Evolutionary conservation across 352 stramenopile species (phyloP).

Genomic region (Phytopythium mirpurense): DNA sequence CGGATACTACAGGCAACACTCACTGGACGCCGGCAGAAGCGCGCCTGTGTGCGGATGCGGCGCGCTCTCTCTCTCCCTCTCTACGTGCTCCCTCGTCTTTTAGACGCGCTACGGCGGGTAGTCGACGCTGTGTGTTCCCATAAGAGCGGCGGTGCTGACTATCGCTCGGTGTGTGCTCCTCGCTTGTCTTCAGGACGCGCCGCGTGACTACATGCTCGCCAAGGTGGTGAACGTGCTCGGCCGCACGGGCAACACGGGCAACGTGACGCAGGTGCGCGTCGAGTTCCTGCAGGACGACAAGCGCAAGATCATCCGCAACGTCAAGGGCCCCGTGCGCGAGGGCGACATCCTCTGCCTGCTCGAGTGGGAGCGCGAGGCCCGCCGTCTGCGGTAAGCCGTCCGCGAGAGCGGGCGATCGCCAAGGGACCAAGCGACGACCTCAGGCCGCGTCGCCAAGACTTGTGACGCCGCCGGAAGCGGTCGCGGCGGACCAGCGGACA

Average conservation of each 20-base stretch:
- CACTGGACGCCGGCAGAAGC: too few relatives aligned
- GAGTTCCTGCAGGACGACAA: conserved; percentile 99
- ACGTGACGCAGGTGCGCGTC: conserved; percentile 99
- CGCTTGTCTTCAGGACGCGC: conserved; percentile 41
- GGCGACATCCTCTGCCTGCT: conserved; percentile 99
- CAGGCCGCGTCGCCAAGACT: conserved; percentile 14
- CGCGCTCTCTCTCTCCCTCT: too few relatives aligned
- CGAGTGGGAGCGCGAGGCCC: conserved; percentile 99
- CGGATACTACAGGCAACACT: too few relatives aligned
- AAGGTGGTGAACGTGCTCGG: conserved; percentile 99
- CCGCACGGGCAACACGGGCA: conserved; percentile 99
- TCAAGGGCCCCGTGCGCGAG: conserved; percentile 98
- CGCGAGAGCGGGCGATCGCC: conserved; percentile 10
- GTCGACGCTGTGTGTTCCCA: too few relatives aligned
- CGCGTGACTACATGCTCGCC: conserved; percentile 95
- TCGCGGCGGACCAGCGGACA: not conserved
- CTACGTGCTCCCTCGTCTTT: too few relatives aligned
- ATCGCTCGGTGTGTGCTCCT: conserved; percentile 2
- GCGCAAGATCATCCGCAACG: conserved; percentile 99
- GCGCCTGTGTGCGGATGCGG: too few relatives aligned
- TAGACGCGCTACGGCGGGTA: too few relatives aligned
- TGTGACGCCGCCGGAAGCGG: conserved; percentile 6
- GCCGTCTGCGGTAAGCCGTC: conserved; percentile 94
- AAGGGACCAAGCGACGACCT: conserved; percentile 6
- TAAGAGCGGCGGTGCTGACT: conserved; percentile 16